Evolutionary conservation across 768 basidiomycete species (phyloP).

Genomic region (Tephrocybe rancida): DNA sequence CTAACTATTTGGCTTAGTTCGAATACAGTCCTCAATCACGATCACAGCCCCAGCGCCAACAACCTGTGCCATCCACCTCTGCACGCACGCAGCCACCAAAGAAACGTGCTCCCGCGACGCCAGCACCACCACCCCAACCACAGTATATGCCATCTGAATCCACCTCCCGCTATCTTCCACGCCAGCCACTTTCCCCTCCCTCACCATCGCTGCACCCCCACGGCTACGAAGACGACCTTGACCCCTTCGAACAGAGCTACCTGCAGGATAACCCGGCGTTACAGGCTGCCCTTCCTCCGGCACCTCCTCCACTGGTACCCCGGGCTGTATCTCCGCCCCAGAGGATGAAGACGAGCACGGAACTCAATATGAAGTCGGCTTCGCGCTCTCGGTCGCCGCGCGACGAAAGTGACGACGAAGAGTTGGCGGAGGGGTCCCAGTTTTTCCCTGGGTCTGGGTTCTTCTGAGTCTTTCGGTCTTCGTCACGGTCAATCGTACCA

Average conservation of each 20-base stretch:
- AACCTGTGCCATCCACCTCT: slow-evolving; percentile 4
- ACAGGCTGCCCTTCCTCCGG: slow-evolving; percentile 11
- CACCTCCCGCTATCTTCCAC: slow-evolving; percentile 26
- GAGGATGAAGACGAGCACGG: slow-evolving; percentile 38
- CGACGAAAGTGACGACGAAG: slow-evolving; percentile 23
- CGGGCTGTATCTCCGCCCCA: slow-evolving; percentile 14
- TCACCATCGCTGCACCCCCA: slow-evolving; percentile 16
- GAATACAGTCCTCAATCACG: slow-evolving; percentile 30
- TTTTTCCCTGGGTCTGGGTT: slow-evolving; percentile 42
- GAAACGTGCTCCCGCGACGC: not conserved
- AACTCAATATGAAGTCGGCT: slow-evolving; percentile 44
- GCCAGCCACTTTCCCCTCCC: slow-evolving; percentile 25
- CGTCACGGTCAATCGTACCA: not conserved
- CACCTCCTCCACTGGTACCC: slow-evolving; percentile 9
- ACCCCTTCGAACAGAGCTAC: slow-evolving; percentile 44
- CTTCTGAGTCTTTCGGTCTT: slow-evolving; percentile 18
- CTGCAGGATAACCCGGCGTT: slow-evolving; percentile 26
- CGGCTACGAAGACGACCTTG: slow-evolving; percentile 37
- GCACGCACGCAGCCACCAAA: slow-evolving; percentile 12
- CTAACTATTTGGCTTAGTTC: slow-evolving; percentile 26
- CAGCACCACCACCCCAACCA: slow-evolving; percentile 15
- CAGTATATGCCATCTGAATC: slow-evolving; percentile 24
- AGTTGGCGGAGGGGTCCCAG: slow-evolving; percentile 30
- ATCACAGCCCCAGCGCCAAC: slow-evolving; percentile 9
- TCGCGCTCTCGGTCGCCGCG: slow-evolving; percentile 21